phyloP scores from a whole-genome alignment of 192 early-diverging fungal genomes.

The Globomyces pollinis-pini region DNA sequence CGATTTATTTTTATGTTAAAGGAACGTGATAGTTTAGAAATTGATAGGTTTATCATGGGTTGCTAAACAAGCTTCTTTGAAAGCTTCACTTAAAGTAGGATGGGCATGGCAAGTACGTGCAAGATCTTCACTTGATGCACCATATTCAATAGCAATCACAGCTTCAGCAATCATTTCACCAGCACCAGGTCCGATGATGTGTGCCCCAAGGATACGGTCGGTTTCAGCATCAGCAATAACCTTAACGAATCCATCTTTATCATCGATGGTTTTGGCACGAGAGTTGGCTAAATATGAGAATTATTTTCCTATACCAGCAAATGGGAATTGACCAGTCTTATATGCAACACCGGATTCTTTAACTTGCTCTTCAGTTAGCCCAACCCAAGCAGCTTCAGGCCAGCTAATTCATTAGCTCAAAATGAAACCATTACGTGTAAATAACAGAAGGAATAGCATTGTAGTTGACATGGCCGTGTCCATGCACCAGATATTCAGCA shows the following conservation, averaged over 20 bases:
- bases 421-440: conserved; percentile 51
- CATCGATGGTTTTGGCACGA: conserved; percentile 93
- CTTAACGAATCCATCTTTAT: conserved; percentile 91
- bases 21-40: no score
- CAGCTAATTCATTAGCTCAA: no score
- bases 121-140: conserved; percentile 95
- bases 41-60: conserved; percentile 64
- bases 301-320: no score
- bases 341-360: conserved; percentile 83
- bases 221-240: conserved; percentile 93
- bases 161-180: conserved; percentile 99
- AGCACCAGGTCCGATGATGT: conserved; percentile 96
- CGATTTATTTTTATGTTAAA: no score
- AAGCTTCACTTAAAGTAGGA: conserved; percentile 93
- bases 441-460: conserved; percentile 95
- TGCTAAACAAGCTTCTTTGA: conserved; percentile 97
- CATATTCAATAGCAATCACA: conserved; percentile 95
- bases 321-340: conserved; percentile 89
- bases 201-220: conserved; percentile 91
- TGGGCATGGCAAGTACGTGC: conserved; percentile 96
- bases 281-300: no score
- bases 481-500: conserved; percentile 83
- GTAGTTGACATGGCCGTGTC: conserved; percentile 98
- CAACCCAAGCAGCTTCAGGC: conserved; percentile 98
- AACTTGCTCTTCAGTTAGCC: conserved; percentile 88